Percentiles rank a stretch among this genome's conserved stretches.
Conservation (phyloP, 257 asterid species). For the Ehretia macrophylla region DNA sequence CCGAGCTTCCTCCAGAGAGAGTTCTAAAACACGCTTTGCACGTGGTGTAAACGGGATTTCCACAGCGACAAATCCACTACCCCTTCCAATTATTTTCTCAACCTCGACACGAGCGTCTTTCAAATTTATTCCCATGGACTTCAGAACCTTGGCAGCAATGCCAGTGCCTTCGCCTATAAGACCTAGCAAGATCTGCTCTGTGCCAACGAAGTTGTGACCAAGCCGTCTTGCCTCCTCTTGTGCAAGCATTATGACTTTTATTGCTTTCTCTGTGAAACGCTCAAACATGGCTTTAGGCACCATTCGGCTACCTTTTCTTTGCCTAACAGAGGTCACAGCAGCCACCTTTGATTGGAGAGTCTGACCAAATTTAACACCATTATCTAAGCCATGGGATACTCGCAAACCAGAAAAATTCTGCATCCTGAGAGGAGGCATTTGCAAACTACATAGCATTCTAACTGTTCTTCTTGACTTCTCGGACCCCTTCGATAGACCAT, state of each 20-base stretch:
- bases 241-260: slow-evolving; percentile 96
- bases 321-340: slow-evolving; percentile 35
- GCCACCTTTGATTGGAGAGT: slow-evolving; percentile 73
- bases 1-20: slow-evolving; percentile 96
- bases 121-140: slow-evolving; percentile 94
- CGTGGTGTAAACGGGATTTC: slow-evolving; percentile 99
- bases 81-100: slow-evolving; percentile 95
- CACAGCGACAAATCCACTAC: slow-evolving; percentile 96
- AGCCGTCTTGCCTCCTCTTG: slow-evolving; percentile 98
- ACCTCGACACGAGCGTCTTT: slow-evolving; percentile 99
- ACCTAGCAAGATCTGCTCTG: slow-evolving; percentile 92
- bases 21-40: slow-evolving; percentile 93
- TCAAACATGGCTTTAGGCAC: slow-evolving; percentile 91
- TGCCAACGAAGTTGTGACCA: slow-evolving; percentile 95
- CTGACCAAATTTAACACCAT: slow-evolving; percentile 33
- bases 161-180: slow-evolving; percentile 99
- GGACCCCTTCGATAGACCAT: slow-evolving; percentile 47
- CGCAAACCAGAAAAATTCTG: slow-evolving; percentile 65
- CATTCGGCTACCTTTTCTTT: slow-evolving; percentile 41
- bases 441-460: slow-evolving; percentile 50
- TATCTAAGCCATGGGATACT: slow-evolving; percentile 67
- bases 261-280: slow-evolving; percentile 96
- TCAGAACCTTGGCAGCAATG: slow-evolving; percentile 96
- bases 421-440: slow-evolving; percentile 35
- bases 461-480: slow-evolving; percentile 36